Percentiles rank a stretch among this genome's conserved stretches.
Conservation (phyloP, 2,329 filamentous ascomycete species). For the Fusarium humuli region DNA sequence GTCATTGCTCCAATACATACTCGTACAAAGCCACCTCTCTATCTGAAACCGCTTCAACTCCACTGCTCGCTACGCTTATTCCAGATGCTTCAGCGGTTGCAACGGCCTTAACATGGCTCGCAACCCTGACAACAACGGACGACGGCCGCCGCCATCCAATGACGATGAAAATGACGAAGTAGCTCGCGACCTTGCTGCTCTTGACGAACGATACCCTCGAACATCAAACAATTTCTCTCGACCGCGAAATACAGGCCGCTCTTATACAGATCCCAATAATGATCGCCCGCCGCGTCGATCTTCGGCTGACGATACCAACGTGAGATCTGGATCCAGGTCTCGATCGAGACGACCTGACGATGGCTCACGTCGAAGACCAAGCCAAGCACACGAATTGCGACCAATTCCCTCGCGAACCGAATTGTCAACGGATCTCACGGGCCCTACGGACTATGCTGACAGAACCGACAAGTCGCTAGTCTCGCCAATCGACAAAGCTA, state of each 20-base stretch:
- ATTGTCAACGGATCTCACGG: slow-evolving; percentile 20
- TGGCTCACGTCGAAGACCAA: not conserved
- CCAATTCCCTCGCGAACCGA: slow-evolving; percentile 41
- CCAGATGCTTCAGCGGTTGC: slow-evolving; percentile 46
- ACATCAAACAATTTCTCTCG: slow-evolving; percentile 36
- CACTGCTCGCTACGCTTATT: slow-evolving; percentile 16
- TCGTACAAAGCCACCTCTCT: slow-evolving; percentile 3
- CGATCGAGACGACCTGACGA: slow-evolving; percentile 34
- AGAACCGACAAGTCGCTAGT: slow-evolving; percentile 30
- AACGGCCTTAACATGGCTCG: slow-evolving; percentile 45
- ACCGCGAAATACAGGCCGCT: slow-evolving; percentile 31
- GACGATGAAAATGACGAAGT: slow-evolving; percentile 28
- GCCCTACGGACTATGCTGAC: slow-evolving; percentile 30
- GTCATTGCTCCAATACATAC: not conserved
- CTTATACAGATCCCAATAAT: slow-evolving; percentile 33
- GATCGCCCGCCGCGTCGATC: slow-evolving; percentile 20
- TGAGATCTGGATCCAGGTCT: slow-evolving; percentile 35
- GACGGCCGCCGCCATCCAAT: slow-evolving; percentile 28
- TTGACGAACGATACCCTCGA: slow-evolving; percentile 42
- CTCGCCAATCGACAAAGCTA: slow-evolving; percentile 32
- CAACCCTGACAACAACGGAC: slow-evolving; percentile 41
- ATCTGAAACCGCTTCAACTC: slow-evolving; percentile 9
- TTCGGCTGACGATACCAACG: slow-evolving; percentile 29
- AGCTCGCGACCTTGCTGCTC: slow-evolving; percentile 41
- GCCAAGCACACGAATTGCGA: slow-evolving; percentile 41